phyloP scores from a whole-genome alignment of 495 filamentous ascomycete genomes.

The Penicillium tannophilum region DNA sequence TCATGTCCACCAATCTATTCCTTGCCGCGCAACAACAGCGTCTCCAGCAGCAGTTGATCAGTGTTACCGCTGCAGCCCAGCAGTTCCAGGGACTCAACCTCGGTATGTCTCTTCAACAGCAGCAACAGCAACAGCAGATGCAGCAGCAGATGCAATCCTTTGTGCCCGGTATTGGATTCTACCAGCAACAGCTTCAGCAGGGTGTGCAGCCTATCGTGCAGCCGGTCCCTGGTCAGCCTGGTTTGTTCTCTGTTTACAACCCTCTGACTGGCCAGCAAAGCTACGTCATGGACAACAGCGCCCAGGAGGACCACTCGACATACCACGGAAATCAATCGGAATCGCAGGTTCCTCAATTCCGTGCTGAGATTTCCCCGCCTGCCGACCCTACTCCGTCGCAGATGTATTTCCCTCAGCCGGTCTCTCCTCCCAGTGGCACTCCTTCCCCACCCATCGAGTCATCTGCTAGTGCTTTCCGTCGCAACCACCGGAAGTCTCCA shows the following conservation, averaged over 20 bases:
- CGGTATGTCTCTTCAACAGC: slow-evolving; percentile 29
- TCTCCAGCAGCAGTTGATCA: slow-evolving; percentile 65
- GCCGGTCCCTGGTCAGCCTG: slow-evolving; percentile 68
- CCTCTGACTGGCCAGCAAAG: slow-evolving; percentile 78
- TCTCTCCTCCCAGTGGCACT: slow-evolving; percentile 70
- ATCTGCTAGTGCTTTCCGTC: slow-evolving; percentile 77
- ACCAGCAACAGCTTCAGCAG: slow-evolving; percentile 72
- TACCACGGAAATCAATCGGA: slow-evolving; percentile 41
- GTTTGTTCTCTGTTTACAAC: slow-evolving; percentile 81
- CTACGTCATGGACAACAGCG: slow-evolving; percentile 64
- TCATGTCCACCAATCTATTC: slow-evolving; percentile 83
- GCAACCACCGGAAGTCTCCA: slow-evolving; percentile 88
- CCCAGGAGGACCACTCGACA: slow-evolving; percentile 35
- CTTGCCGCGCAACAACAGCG: slow-evolving; percentile 87
- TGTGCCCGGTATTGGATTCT: slow-evolving; percentile 55
- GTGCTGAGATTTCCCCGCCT: slow-evolving; percentile 80
- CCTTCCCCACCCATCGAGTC: slow-evolving; percentile 66
- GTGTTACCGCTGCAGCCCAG: slow-evolving; percentile 60
- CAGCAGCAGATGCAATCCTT: slow-evolving; percentile 23
- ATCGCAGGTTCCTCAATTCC: slow-evolving; percentile 60
- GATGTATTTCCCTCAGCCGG: slow-evolving; percentile 41
- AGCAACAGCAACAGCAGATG: slow-evolving; percentile 36
- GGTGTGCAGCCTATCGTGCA: slow-evolving; percentile 70
- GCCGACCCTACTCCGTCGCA: slow-evolving; percentile 57
- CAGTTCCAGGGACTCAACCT: slow-evolving; percentile 78